phyloP scores from a whole-genome alignment of 495 filamentous ascomycete genomes.

The Neurospora sp. region DNA sequence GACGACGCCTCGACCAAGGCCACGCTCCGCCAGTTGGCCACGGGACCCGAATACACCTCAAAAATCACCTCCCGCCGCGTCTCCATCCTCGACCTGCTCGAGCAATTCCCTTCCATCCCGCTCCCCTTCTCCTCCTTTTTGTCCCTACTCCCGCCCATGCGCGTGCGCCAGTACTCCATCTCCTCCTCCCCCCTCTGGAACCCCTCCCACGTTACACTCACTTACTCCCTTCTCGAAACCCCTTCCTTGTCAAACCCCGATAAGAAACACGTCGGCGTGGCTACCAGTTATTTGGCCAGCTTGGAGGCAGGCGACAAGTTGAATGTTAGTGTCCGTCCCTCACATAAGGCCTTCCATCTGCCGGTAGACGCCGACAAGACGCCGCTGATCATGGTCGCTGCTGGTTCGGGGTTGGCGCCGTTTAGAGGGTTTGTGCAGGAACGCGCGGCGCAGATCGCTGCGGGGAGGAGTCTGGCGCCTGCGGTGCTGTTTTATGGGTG shows the following conservation, averaged over 20 bases:
- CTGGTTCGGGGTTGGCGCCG: conserved; percentile 49
- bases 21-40: conserved; percentile 35
- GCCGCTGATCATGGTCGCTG: conserved; percentile 56
- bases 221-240: conserved; percentile 53
- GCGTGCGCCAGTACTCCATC: conserved; percentile 68
- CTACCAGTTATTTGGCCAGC: conserved; percentile 50
- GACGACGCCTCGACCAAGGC: conserved; percentile 25
- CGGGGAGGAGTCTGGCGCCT: conserved; percentile 42
- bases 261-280: conserved; percentile 43
- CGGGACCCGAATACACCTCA: conserved; percentile 38
- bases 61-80: conserved; percentile 48
- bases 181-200: conserved; percentile 60
- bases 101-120: conserved; percentile 43
- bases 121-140: conserved; percentile 55
- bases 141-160: conserved; percentile 61
- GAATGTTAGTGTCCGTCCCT: conserved; percentile 48
- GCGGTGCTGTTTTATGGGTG: conserved; percentile 59
- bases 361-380: conserved; percentile 48
- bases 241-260: conserved; percentile 41
- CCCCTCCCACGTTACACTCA: conserved; percentile 50
- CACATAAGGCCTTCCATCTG: conserved; percentile 54
- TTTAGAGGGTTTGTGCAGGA: conserved; percentile 66
- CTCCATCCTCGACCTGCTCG: conserved; percentile 56
- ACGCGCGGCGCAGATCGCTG: conserved; percentile 44
- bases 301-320: conserved; percentile 50